Evolutionary conservation across 2,329 filamentous ascomycete species (phyloP).

Genomic region (Penicillium verrucosum): DNA sequence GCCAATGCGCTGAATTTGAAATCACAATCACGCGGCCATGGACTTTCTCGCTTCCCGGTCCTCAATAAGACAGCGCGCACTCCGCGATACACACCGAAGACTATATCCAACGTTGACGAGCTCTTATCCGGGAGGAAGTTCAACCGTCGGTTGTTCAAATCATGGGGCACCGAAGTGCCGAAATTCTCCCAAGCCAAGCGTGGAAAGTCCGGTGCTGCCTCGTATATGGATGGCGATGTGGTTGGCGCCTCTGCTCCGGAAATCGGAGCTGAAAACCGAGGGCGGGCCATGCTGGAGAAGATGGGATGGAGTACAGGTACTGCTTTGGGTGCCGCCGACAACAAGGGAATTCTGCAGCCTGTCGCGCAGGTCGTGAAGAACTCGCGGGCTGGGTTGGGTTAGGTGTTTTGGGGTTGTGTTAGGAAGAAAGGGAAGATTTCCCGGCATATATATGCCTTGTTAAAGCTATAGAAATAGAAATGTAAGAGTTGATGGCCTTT

Average conservation of each 20-base stretch:
- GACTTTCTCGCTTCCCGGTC: constrained; percentile 68
- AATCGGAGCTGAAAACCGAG: constrained; percentile 76
- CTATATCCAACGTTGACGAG: constrained; percentile 47
- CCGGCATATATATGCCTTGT: no score
- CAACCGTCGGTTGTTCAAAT: constrained; percentile 25
- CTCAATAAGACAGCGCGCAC: constrained; percentile 73
- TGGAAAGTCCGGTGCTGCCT: constrained; percentile 45
- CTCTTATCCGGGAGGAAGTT: constrained; percentile 36
- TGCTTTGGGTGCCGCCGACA: constrained; percentile 74
- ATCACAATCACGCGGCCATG: constrained; percentile 77
- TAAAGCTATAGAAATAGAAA: not conserved
- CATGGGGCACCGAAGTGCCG: constrained; percentile 22
- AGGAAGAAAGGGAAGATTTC: not conserved
- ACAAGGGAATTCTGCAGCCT: constrained; percentile 83
- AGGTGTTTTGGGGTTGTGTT: constrained; percentile 11
- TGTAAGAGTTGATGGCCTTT: not conserved
- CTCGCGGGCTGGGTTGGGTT: constrained; percentile 76
- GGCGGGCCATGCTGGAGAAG: constrained; percentile 84
- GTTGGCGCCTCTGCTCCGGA: constrained; percentile 84
- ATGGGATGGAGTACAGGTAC: constrained; percentile 95
- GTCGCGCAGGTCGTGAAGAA: constrained; percentile 85
- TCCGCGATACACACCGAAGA: constrained; percentile 55
- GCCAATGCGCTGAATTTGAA: constrained; percentile 73
- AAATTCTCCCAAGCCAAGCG: constrained; percentile 27
- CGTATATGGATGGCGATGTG: constrained; percentile 78